Evolutionary conservation across 2,329 filamentous ascomycete species (phyloP).

Genomic region (Neonectria coccinea): DNA sequence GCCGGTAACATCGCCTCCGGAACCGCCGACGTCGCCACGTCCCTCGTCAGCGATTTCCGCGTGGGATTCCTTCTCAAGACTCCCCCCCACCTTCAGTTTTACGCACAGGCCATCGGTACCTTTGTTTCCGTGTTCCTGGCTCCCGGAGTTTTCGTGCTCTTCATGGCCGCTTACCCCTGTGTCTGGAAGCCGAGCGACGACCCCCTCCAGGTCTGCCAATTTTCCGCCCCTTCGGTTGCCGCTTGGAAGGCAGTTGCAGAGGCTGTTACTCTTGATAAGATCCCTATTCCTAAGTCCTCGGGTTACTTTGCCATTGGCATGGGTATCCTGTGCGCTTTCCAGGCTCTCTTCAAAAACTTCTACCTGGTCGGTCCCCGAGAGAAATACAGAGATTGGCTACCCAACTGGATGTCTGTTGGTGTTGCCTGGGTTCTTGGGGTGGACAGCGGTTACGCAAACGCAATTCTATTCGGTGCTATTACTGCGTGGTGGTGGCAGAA

Average conservation of each 20-base stretch:
- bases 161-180: constrained; percentile 76
- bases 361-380: constrained; percentile 63
- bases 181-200: constrained; percentile 64
- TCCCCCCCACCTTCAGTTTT: constrained; percentile 73
- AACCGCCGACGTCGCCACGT: constrained; percentile 65
- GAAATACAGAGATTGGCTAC: constrained; percentile 68
- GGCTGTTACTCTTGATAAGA: constrained; percentile 66
- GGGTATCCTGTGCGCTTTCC: constrained; percentile 60
- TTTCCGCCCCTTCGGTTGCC: constrained; percentile 71
- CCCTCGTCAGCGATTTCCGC: constrained; percentile 72
- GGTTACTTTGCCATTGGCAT: constrained; percentile 69
- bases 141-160: constrained; percentile 75
- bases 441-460: constrained; percentile 60
- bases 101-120: constrained; percentile 72
- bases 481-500: constrained; percentile 67
- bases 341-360: constrained; percentile 67
- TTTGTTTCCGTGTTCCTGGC: constrained; percentile 75
- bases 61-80: constrained; percentile 76
- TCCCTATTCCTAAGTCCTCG: constrained; percentile 66
- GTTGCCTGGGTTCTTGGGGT: constrained; percentile 70
- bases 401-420: constrained; percentile 72
- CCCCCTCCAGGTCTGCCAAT: constrained; percentile 60
- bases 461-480: constrained; percentile 67
- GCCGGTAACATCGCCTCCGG: constrained; percentile 69
- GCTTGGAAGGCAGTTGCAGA: constrained; percentile 75